phyloP scores from a whole-genome alignment of 2,329 filamentous ascomycete species.

The Exophiala mesophila region DNA sequence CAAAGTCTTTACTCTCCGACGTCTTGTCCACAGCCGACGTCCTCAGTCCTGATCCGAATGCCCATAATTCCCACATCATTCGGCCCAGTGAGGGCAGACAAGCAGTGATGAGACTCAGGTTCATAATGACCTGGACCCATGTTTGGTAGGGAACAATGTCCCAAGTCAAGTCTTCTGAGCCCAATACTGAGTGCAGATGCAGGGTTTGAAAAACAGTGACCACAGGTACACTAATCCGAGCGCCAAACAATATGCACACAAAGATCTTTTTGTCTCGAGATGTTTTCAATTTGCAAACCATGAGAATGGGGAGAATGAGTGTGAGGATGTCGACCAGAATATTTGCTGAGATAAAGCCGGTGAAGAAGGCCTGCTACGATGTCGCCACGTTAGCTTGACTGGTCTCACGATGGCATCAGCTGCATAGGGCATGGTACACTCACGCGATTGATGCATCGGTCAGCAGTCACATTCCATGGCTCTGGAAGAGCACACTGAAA shows the following conservation, averaged over 20 bases:
- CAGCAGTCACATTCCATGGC: conserved; percentile 11
- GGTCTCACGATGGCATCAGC: not conserved
- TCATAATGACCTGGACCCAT: conserved; percentile 21
- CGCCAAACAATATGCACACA: conserved; percentile 14
- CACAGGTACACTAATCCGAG: conserved; percentile 11
- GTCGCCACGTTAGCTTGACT: not conserved
- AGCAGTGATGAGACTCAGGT: conserved; percentile 19
- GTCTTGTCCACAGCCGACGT: conserved; percentile 1
- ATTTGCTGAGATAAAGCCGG: conserved; percentile 6
- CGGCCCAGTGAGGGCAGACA: conserved; percentile 18
- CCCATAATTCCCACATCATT: conserved; percentile 17
- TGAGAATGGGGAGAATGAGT: conserved; percentile 13
- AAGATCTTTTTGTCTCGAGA: conserved; percentile 14
- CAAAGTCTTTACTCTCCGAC: conserved; percentile 7
- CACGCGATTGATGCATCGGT: conserved; percentile 14
- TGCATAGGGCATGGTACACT: conserved; percentile 2
- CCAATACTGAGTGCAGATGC: conserved; percentile 7
- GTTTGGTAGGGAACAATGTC: conserved; percentile 16
- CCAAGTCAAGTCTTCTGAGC: conserved; percentile 18
- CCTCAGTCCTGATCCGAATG: conserved; percentile 7
- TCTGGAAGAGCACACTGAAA: conserved; percentile 17
- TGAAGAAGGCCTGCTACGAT: conserved; percentile 10
- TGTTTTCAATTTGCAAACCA: conserved; percentile 16
- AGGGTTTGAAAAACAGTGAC: conserved; percentile 11
- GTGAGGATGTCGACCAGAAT: conserved; percentile 12